Conservation (phyloP, 2,329 filamentous ascomycete genomes). For the Coleophoma cylindrospora region DNA sequence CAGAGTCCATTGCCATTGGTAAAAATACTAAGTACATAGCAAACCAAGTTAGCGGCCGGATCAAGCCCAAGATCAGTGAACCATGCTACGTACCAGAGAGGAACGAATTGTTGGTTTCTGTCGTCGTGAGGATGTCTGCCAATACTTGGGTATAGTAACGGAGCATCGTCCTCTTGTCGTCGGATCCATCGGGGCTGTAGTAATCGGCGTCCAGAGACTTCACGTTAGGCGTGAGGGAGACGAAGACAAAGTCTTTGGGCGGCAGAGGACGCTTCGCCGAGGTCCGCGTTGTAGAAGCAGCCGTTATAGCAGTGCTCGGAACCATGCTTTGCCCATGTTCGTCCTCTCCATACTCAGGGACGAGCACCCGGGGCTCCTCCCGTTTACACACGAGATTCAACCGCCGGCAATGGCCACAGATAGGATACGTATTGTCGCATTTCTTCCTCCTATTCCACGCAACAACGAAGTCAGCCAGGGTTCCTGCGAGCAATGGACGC, state of each 20-base stretch:
- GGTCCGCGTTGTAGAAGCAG: not conserved
- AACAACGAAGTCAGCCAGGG: not conserved
- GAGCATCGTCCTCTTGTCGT: conserved; percentile 1
- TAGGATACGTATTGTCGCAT: conserved; percentile 1
- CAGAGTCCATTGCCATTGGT: conserved; percentile 8
- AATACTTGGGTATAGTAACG: conserved; percentile 6
- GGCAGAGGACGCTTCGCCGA: not conserved
- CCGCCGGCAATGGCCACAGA: conserved; percentile 2
- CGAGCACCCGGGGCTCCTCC: not conserved
- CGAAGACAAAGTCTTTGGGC: not conserved
- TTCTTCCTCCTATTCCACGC: conserved; percentile 1
- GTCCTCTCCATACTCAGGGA: not conserved
- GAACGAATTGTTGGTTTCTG: not conserved
- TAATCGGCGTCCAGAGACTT: not conserved
- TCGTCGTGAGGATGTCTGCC: conserved; percentile 4
- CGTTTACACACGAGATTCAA: conserved; percentile 3
- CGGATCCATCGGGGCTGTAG: not conserved
- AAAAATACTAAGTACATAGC: conserved; percentile 5
- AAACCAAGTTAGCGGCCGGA: not conserved
- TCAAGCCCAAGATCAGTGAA: not conserved
- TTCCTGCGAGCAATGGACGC: not conserved
- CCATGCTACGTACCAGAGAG: not conserved
- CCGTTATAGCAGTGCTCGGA: not conserved
- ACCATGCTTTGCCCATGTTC: not conserved
- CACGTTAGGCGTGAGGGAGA: not conserved